Percentiles rank a stretch among this genome's conserved stretches.
Conservation (phyloP, 1,284 basidiomycete genomes). For the Phellinidium pouzarii region DNA sequence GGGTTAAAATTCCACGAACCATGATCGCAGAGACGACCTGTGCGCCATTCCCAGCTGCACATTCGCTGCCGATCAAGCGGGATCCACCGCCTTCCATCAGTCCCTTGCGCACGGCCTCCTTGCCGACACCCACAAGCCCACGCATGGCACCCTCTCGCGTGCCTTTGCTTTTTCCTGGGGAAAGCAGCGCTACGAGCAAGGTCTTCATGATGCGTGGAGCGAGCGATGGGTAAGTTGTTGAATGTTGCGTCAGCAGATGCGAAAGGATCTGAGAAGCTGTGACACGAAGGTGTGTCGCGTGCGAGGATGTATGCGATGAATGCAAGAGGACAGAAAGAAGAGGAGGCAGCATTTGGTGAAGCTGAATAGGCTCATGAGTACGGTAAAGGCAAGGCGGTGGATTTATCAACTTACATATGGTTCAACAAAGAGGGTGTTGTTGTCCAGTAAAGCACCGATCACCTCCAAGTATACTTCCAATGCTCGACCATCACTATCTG, state of each 20-base stretch:
- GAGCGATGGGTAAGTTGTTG: constrained; percentile 80
- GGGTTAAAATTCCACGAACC: constrained; percentile 32
- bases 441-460: constrained; percentile 76
- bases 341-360: constrained; percentile 94
- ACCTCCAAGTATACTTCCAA: constrained; percentile 80
- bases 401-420: constrained; percentile 70
- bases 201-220: constrained; percentile 91
- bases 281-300: constrained; percentile 59
- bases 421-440: constrained; percentile 87
- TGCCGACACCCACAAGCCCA: constrained; percentile 77
- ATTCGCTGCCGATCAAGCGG: constrained; percentile 62
- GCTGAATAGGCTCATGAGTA: constrained; percentile 35
- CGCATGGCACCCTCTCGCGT: constrained; percentile 83
- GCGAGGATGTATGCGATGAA: constrained; percentile 62
- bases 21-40: constrained; percentile 50
- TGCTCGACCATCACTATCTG: constrained; percentile 56
- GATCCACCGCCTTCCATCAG: constrained; percentile 73
- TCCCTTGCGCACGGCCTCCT: constrained; percentile 75
- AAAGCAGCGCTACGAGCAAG: constrained; percentile 78
- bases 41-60: constrained; percentile 32
- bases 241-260: constrained; percentile 69
- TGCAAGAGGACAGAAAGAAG: constrained; percentile 88
- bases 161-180: constrained; percentile 61
- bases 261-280: constrained; percentile 79
- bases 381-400: constrained; percentile 1